These are phyloP conservation scores for Paramyrothecium roridum DNA, from an alignment of 2,329 filamentous ascomycete species.

Conservation along the genomic window DNA sequence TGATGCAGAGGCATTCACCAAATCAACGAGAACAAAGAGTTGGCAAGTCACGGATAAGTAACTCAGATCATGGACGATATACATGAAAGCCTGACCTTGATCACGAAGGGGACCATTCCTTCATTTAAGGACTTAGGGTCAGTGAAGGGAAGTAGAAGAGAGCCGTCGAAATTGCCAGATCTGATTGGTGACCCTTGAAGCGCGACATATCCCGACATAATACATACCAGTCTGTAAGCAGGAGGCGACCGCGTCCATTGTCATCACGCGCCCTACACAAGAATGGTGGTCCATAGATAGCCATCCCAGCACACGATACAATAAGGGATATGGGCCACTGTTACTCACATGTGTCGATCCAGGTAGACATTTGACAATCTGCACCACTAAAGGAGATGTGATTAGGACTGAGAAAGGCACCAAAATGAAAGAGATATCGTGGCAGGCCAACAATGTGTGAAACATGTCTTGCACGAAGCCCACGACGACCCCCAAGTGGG, in stretches of 20 bases:
- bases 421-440: not conserved
- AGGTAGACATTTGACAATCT: too few relatives aligned
- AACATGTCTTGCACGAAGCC: slow-evolving; percentile 15
- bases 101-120: not conserved
- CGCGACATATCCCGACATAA: slow-evolving; percentile 7
- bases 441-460: slow-evolving; percentile 4
- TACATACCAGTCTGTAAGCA: slow-evolving; percentile 16
- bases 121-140: not conserved
- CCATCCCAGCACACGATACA: too few relatives aligned
- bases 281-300: slow-evolving; percentile 11
- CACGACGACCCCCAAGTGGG: slow-evolving; percentile 2
- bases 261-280: slow-evolving; percentile 9
- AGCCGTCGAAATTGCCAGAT: not conserved
- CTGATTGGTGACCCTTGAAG: slow-evolving; percentile 10
- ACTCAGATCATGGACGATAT: not conserved
- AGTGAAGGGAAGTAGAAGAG: not conserved
- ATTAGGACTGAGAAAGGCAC: too few relatives aligned
- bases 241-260: not conserved
- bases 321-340: too few relatives aligned
- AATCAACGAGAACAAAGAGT: not conserved
- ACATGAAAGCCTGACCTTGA: too few relatives aligned
- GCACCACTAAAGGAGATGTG: too few relatives aligned
- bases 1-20: not conserved
- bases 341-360: slow-evolving; percentile 7
- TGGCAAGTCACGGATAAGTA: not conserved